Conservation (phyloP, 768 basidiomycete species). For the Mycena leptocephala region DNA sequence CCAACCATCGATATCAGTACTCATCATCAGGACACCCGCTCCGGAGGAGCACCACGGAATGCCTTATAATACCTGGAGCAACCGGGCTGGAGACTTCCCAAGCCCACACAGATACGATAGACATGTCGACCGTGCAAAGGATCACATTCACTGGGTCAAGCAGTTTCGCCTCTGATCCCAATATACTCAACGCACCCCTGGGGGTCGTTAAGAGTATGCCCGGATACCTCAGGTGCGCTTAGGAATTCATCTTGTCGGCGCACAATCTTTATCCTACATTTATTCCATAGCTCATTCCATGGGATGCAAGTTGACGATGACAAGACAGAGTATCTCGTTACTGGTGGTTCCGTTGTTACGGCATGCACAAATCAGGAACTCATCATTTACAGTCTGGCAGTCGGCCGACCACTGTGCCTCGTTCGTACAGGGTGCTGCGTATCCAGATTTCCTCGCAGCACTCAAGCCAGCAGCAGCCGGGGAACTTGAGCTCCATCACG, state of each 20-base stretch:
- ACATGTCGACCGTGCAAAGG: not conserved
- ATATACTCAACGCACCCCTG: not conserved
- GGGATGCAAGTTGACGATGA: slow-evolving; percentile 9
- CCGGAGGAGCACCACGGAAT: no score
- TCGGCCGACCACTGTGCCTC: not conserved
- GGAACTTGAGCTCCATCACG: not conserved
- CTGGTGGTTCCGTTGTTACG: not conserved
- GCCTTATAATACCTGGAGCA: no score
- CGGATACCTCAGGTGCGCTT: not conserved
- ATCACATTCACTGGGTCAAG: not conserved
- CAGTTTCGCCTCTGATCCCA: not conserved
- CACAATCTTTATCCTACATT: not conserved
- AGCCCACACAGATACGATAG: no score
- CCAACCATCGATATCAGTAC: no score
- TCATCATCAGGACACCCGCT: no score
- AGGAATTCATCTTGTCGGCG: not conserved
- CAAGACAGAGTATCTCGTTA: slow-evolving; percentile 2
- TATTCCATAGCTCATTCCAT: slow-evolving; percentile 6
- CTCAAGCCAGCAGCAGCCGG: not conserved
- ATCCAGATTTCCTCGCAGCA: not conserved
- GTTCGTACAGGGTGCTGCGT: not conserved
- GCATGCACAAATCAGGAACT: not conserved
- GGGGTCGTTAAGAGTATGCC: not conserved
- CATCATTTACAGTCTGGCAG: not conserved
- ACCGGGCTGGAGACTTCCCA: no score